These are phyloP conservation scores for Achaetomium macrosporum DNA, from an alignment of 2,329 filamentous ascomycete genomes.

Conservation along the genomic window DNA sequence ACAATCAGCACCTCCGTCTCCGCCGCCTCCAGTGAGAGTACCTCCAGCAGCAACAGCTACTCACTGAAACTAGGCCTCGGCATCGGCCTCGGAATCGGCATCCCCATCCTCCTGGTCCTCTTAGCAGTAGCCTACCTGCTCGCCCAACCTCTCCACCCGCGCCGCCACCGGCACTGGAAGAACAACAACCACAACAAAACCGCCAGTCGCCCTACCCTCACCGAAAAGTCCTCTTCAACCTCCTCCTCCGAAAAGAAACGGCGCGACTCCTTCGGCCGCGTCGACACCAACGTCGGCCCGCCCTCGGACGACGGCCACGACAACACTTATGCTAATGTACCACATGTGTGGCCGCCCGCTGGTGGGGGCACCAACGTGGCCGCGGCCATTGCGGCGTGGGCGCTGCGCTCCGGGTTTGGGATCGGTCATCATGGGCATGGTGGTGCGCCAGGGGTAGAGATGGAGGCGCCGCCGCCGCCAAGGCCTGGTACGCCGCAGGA, in stretches of 20 bases:
- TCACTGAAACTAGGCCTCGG: conserved; percentile 16
- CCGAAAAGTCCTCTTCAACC: conserved; percentile 4
- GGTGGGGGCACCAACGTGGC: background rate
- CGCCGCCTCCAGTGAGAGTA: background rate
- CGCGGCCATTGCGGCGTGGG: conserved; percentile 13
- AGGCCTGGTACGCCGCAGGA: conserved; percentile 8
- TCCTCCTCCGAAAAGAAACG: background rate
- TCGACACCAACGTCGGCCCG: conserved; percentile 10
- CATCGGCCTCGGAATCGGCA: conserved; percentile 19
- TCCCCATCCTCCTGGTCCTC: conserved; percentile 20
- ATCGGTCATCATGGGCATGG: background rate
- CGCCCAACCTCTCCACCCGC: conserved; percentile 3
- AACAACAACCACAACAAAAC: background rate
- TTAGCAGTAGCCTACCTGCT: conserved; percentile 16
- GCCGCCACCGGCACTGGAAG: background rate
- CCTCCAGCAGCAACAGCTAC: background rate
- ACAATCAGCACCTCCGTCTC: background rate
- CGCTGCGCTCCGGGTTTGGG: background rate
- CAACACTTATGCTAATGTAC: background rate
- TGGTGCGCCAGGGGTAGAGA: background rate
- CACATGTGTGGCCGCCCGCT: background rate
- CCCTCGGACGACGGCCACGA: conserved; percentile 7
- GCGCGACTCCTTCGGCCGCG: conserved; percentile 13
- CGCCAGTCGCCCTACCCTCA: background rate
- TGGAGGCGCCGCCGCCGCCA: background rate